Base-by-base conservation (phyloP, 1,139 yeast species). In the Debaryomycetaceae sp. region DNA sequence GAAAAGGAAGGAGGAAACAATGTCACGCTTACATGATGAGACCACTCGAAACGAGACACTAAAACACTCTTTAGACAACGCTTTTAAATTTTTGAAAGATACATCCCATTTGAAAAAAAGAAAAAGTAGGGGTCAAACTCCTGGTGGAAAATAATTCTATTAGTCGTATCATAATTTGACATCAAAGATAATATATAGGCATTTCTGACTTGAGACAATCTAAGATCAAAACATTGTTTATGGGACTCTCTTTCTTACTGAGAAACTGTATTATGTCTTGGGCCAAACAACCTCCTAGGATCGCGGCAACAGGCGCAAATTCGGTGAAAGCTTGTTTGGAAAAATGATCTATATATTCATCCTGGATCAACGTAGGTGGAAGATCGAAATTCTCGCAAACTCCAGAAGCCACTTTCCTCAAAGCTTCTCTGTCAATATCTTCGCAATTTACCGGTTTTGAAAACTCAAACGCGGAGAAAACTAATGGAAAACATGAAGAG, bases 211-310 rank as follows among this genome's bases (percentile, higher is more conserved):
- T 72, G 24, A 75, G 63, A 11, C 93, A 91, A 67, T 91, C 96
- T 42, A 90, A 75, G 1, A 93, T 66, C 53, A 87, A 74, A 42
- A 87, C 75, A 62, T 95, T 93, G 58, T 89, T 91, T 37, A 91
- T 74, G 1, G 98, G 97, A 43, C 83, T 76, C 53, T 87, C 91
- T 54, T 84, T 82, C 52, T 79, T 79, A 42, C 95, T 85, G 46
- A 93, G 68, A 44, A 76, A 82, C 63, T 93, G 95, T 39, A 93
- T 86, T 7, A 90, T 85, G 60, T 93, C 97, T 63, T 93, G 99
- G 1, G 96, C 88, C 34, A 93, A 66, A 3, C 88, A 77, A 0
- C 99, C 99, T 7, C 99, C 99, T 7, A 93, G 58, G 1, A 93
- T 80, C 0, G 99, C 96, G 7, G 96, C 83, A 0, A 85, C 83